Percentiles rank a stretch among this genome's conserved stretches.
phyloP scores from a whole-genome alignment of 805 yeast genomes.

The Saccharomyces mikatae region DNA sequence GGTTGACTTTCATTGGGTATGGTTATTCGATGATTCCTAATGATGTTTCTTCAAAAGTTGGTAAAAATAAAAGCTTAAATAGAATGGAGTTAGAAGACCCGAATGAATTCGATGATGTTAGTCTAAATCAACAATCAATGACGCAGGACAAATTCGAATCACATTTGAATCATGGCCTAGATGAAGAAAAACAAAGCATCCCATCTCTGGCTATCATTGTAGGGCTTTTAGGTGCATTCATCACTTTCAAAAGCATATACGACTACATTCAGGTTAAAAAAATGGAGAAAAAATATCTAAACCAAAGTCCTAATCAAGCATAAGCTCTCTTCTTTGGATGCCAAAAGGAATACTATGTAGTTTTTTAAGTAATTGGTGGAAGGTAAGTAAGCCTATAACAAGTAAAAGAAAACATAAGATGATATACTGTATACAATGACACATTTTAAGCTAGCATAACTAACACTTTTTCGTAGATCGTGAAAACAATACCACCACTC shows the following conservation, averaged over 20 bases:
- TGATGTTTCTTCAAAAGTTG: slow-evolving; percentile 28
- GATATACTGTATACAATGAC: background rate
- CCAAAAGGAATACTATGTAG: background rate
- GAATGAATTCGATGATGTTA: slow-evolving; percentile 41
- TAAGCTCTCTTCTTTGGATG: background rate
- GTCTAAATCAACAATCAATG: slow-evolving; percentile 16
- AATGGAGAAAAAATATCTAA: slow-evolving; percentile 45
- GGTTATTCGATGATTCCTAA: slow-evolving; percentile 53
- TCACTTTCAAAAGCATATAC: slow-evolving; percentile 56
- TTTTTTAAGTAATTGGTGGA: background rate
- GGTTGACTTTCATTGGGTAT: slow-evolving; percentile 68
- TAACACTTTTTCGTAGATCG: slow-evolving; percentile 87
- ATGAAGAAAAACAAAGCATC: slow-evolving; percentile 28
- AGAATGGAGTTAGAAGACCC: slow-evolving; percentile 53
- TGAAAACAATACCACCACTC: slow-evolving; percentile 96
- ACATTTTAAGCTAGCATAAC: slow-evolving; percentile 26
- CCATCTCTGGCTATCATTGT: slow-evolving; percentile 56
- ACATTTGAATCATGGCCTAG: slow-evolving; percentile 24
- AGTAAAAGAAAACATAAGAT: background rate
- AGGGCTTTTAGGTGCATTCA: slow-evolving; percentile 58
- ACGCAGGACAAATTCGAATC: slow-evolving; percentile 26
- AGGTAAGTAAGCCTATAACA: background rate
- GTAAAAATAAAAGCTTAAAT: slow-evolving; percentile 22
- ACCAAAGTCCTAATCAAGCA: slow-evolving; percentile 17
- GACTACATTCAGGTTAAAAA: slow-evolving; percentile 71